Conservation (phyloP, 441 rosid species). For the Gossypium armourianum region DNA sequence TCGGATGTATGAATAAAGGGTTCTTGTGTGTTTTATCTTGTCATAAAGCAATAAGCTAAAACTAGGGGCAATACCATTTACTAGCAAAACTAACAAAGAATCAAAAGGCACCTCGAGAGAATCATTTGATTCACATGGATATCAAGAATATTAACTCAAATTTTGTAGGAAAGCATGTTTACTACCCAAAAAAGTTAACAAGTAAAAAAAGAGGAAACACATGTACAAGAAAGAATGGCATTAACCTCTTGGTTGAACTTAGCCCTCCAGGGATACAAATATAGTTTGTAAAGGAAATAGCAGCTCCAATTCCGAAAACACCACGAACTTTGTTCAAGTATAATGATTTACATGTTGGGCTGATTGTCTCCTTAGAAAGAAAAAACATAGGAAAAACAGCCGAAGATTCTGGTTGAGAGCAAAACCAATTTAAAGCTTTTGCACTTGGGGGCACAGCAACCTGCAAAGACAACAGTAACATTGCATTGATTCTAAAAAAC, state of each 20-base stretch:
- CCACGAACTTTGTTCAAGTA: conserved; percentile 49
- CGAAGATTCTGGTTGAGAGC: conserved; percentile 47
- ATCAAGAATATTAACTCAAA: neutral
- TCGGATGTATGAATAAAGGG: neutral
- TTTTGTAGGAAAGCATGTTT: neutral
- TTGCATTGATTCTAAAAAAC: neutral
- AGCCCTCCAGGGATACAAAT: conserved; percentile 21
- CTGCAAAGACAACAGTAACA: conserved; percentile 27
- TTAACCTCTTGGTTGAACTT: conserved; percentile 40
- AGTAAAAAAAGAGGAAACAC: neutral
- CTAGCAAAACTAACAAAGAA: neutral
- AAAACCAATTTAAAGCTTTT: conserved; percentile 72
- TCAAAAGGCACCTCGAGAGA: neutral
- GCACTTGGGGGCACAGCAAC: conserved; percentile 82
- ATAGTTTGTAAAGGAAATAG: conserved; percentile 48
- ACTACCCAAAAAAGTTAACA: neutral
- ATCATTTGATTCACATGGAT: neutral
- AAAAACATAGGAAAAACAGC: conserved; percentile 66
- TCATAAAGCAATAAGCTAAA: neutral
- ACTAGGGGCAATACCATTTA: neutral
- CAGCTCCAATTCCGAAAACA: conserved; percentile 68
- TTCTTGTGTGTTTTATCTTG: neutral
- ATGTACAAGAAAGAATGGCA: conserved; percentile 9
- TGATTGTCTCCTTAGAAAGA: conserved; percentile 47
- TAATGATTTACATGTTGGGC: conserved; percentile 43